Percentiles rank a stretch among this genome's conserved stretches.
Conservation (phyloP, 176 grass and related monocot species). For the Bolboschoenus planiculmis region DNA sequence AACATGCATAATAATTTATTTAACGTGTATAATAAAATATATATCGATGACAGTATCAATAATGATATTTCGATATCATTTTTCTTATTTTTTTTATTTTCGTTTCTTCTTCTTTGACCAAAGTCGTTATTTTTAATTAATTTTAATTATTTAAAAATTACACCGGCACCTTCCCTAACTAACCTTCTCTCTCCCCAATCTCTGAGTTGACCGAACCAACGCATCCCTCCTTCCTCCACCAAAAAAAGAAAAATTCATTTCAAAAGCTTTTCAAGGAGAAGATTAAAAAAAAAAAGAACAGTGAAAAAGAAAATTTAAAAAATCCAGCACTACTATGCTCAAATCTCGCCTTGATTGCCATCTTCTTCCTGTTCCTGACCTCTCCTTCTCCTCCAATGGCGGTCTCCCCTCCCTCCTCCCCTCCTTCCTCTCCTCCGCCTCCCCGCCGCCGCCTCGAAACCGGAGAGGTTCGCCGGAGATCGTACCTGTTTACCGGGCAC, state of each 20-base stretch:
- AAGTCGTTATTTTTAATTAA: background rate
- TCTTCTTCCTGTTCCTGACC: background rate
- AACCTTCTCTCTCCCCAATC: background rate
- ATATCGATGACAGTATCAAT: too few species aligned
- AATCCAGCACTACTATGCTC: conserved; percentile 3
- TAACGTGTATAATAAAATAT: too few species aligned
- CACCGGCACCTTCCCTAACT: background rate
- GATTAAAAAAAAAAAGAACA: background rate
- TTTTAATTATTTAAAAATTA: background rate
- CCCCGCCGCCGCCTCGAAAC: conserved; percentile 24
- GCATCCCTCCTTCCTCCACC: conserved; percentile 13
- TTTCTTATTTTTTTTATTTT: background rate
- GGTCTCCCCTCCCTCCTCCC: background rate
- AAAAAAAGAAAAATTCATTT: conserved; percentile 9
- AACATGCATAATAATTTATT: too few species aligned
- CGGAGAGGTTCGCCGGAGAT: conserved; percentile 45
- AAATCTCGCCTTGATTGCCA: conserved; percentile 2
- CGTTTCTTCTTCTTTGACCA: background rate
- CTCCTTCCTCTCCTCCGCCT: background rate
- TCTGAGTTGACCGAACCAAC: conserved; percentile 11
- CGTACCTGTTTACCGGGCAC: conserved; percentile 53
- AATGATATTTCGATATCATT: too few species aligned
- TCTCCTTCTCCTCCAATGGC: conserved; percentile 13
- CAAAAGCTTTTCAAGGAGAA: background rate
- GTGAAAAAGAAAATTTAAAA: background rate